Evolutionary conservation across 2,329 filamentous ascomycete species (phyloP), one percentile per base, ranked within the genome.

Genomic region (Raffaelea ambrosiae): DNA sequence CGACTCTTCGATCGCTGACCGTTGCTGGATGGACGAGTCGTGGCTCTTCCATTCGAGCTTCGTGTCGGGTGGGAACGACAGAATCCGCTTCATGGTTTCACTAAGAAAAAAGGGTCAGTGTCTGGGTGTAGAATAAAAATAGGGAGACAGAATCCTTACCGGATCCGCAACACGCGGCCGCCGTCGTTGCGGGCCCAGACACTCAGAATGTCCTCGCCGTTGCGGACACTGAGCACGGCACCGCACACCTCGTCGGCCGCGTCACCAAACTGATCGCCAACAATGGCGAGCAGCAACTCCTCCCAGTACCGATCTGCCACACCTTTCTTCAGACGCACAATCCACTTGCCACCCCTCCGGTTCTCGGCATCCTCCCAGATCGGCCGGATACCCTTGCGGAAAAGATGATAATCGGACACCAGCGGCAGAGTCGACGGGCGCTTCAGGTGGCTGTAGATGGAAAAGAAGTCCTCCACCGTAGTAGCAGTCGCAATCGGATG

Each of bases 311-410:
- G 82, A 66, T 97, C 93, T 18, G 88, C 88, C 19, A 98, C 88
- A 22, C 93, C 93, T 74, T 98, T 98, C 78, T 95, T 96, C 63
- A 98, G 72, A 55, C 91, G 79, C 63, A 98, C 83, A 55, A 96
- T 90, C 91, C 91, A 98, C 70, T 98, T 98, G 45, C 93, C 93
- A 47, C 93, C 93, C 57, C 83, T 85, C 66, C 88, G 93, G 70
- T 98, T 98, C 63, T 94, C 88, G 42, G 95, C 89, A 58, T 98
- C 93, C 66, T 98, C 93, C 93, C 93, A 98, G 58, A 98, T 93
- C 20, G 93, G 93, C 51, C 93, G 83, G 52, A 98, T 90, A 47
- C 90, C 91, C 62, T 93, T 89, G 68, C 93, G 95, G 74, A 98
- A 98, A 51, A 98, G 84, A 64, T 98, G 93, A 63, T 96, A 98